phyloP scores from a whole-genome alignment of 2,329 filamentous ascomycete genomes.

The Tolypocladium capitatum region DNA sequence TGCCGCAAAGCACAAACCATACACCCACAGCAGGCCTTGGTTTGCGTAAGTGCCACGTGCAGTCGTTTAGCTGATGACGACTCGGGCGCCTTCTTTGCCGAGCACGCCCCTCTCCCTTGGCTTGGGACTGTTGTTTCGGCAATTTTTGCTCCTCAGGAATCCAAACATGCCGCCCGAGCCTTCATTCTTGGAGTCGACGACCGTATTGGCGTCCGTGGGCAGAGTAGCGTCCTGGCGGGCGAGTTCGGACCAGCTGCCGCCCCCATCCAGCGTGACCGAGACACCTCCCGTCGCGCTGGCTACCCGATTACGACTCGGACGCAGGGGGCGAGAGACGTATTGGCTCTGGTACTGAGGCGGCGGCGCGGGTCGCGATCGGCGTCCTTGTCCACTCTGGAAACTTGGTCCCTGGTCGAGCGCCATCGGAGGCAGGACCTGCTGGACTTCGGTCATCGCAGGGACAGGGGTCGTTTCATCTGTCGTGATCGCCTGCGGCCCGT shows the following conservation, averaged over 20 bases:
- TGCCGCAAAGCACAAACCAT: not conserved
- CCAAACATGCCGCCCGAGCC: conserved; percentile 74
- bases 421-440: conserved; percentile 4
- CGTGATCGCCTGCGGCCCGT: conserved; percentile 32
- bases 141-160: conserved; percentile 81
- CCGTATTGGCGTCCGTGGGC: conserved; percentile 48
- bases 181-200: conserved; percentile 36
- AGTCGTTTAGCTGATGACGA: conserved; percentile 50
- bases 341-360: conserved; percentile 33
- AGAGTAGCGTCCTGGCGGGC: conserved; percentile 71
- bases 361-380: conserved; percentile 17
- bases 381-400: conserved; percentile 13
- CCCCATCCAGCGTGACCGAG: conserved; percentile 80
- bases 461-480: conserved; percentile 35
- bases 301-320: conserved; percentile 52
- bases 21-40: not conserved
- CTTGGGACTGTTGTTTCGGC: conserved; percentile 81
- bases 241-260: conserved; percentile 82
- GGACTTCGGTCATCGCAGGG: conserved; percentile 9
- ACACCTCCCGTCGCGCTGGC: conserved; percentile 72
- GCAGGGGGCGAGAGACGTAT: conserved; percentile 31
- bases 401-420: conserved; percentile 4
- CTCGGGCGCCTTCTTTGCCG: conserved; percentile 85
- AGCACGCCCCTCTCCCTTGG: conserved; percentile 86
- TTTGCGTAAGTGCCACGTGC: not conserved